Conservation (phyloP, 768 basidiomycete species). For the Tephrocybe sp. region DNA sequence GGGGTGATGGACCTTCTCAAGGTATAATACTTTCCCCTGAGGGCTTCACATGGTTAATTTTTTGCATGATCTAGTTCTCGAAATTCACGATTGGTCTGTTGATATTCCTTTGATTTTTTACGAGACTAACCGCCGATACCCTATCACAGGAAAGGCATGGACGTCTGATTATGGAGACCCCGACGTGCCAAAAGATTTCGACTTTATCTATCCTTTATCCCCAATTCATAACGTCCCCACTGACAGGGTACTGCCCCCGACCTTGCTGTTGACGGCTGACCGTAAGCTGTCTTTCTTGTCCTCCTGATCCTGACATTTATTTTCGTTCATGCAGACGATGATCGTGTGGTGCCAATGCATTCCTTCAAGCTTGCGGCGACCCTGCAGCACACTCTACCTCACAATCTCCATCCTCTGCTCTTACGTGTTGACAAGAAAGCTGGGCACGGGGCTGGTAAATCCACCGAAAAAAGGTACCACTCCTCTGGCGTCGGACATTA, state of each 20-base stretch:
- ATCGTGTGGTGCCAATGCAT: conserved; percentile 85
- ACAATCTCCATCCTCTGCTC: conserved; percentile 73
- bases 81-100: conserved; percentile 75
- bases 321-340: conserved; percentile 54
- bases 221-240: conserved; percentile 78
- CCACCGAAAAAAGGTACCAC: conserved; percentile 64
- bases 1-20: conserved; percentile 81
- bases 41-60: not conserved
- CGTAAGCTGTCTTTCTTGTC: conserved; percentile 49
- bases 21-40: conserved; percentile 34
- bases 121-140: conserved; percentile 6
- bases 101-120: conserved; percentile 1
- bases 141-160: conserved; percentile 65
- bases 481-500: not conserved
- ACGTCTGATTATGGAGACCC: conserved; percentile 79
- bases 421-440: conserved; percentile 79
- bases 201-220: conserved; percentile 80
- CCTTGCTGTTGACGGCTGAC: conserved; percentile 80
- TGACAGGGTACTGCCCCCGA: conserved; percentile 61
- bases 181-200: conserved; percentile 74
- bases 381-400: conserved; percentile 63
- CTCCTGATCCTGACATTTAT: not conserved
- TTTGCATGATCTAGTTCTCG: conserved; percentile 47
- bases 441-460: conserved; percentile 81
- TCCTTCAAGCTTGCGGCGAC: conserved; percentile 83